These are phyloP conservation scores for Penicillium sp. DNA, from an alignment of 2,329 filamentous ascomycete species.

Conservation along the genomic window DNA sequence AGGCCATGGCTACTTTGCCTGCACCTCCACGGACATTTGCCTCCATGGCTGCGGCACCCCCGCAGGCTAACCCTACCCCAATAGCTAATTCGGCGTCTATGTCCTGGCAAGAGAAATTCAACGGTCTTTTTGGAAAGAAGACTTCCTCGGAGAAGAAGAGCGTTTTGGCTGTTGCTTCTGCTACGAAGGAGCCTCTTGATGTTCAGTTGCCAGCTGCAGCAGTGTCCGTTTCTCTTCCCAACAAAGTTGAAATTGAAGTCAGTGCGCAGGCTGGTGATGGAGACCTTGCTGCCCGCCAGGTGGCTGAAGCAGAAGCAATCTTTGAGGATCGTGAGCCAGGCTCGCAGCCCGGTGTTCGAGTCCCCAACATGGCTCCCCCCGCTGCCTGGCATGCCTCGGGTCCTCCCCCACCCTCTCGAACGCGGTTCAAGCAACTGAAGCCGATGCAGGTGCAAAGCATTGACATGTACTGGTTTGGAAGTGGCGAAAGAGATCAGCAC, in stretches of 20 bases:
- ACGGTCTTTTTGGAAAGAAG: constrained; percentile 71
- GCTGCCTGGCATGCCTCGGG: constrained; percentile 62
- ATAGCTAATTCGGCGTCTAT: constrained; percentile 49
- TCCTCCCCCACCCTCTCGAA: constrained; percentile 33
- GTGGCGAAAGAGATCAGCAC: constrained; percentile 39
- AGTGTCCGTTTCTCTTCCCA: constrained; percentile 72
- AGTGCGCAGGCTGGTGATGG: constrained; percentile 42
- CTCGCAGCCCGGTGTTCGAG: constrained; percentile 68
- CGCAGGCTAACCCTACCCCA: constrained; percentile 30
- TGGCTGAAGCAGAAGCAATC: constrained; percentile 76
- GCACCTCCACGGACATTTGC: constrained; percentile 49
- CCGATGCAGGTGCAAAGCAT: constrained; percentile 53
- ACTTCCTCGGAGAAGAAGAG: constrained; percentile 50
- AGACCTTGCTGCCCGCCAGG: constrained; percentile 61
- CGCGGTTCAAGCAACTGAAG: constrained; percentile 52
- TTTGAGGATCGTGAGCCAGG: constrained; percentile 81
- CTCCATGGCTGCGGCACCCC: constrained; percentile 39
- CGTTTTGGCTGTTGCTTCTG: constrained; percentile 62
- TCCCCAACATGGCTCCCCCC: constrained; percentile 64
- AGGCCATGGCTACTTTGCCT: constrained; percentile 42
- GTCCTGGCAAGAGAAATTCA: constrained; percentile 80
- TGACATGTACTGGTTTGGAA: constrained; percentile 45
- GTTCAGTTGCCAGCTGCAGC: constrained; percentile 51
- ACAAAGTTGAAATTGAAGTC: constrained; percentile 26
- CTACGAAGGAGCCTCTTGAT: constrained; percentile 67